Evolutionary conservation across 108 stramenopile species (phyloP), one percentile per base, ranked within the genome.

Genomic region (Stephanodiscus minutulus): DNA sequence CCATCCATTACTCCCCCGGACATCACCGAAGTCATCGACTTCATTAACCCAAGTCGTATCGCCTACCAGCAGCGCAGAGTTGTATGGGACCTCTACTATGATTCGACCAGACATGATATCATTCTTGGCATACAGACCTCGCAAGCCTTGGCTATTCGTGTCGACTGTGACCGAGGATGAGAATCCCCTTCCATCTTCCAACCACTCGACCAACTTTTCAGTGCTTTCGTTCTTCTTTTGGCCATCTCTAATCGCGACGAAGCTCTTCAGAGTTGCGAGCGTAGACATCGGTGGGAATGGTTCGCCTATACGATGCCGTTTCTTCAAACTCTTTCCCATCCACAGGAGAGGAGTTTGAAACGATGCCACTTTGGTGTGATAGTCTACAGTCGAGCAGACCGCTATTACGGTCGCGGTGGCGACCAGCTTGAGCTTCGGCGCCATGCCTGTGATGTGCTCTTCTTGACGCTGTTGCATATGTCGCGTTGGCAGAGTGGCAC

Each of bases 51-150:
- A 24, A 11, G 49, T 28, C 21, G 20, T 28, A 49, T 70, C 58
- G 7, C 69, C 69, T 18, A 58, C 43, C 10, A 17, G 2, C 57
- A 70, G 31, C 0, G 69, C 69, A n/a, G 46, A 10, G 35, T 59
- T 20, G 47, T 60, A 70, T 1, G 69, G 69, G 13, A 70, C 39
- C 18, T 70, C 46, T 1, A 70, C 55, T 24, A 70, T 58, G 10
- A 70, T 49, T 48, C 60, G 58, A 59, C 46, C 46, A 21, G 41
- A 1, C 29, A 12, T 44, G 31, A 70, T 59, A 29, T 70, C 58
- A 10, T 41, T 56, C 3, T 47, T 60, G 33, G 69, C 69, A 28
- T 43, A 60, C 3, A 70, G 59, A 8, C 69, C 69, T 24, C 69
- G 36, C 7, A 70, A 10, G n/a, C 57, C 57, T n/a, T 47, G 29